Conservation (phyloP, 345 rosid species). For the Euphorbia peplus region DNA sequence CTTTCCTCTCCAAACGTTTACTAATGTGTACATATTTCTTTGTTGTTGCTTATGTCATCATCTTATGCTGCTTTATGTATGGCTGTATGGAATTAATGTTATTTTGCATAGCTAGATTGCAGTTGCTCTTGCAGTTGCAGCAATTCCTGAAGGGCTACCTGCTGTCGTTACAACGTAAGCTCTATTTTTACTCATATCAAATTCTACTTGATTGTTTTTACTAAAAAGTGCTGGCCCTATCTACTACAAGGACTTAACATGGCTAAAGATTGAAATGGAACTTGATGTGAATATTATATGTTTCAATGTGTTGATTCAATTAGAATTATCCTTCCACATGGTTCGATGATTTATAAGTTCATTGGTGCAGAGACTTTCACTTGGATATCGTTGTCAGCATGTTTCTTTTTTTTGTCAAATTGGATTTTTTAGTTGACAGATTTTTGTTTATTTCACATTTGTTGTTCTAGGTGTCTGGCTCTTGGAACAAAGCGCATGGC, state of each 20-base stretch:
- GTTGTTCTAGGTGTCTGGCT: slow-evolving; percentile 78
- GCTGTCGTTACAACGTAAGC: slow-evolving; percentile 99
- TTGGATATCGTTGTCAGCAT: background rate
- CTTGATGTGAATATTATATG: background rate
- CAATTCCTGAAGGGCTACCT: slow-evolving; percentile 99
- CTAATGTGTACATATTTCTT: background rate
- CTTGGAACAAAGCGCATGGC: slow-evolving; percentile 99
- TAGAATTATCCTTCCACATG: background rate
- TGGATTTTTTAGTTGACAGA: background rate
- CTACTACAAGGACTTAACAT: slow-evolving; percentile 1
- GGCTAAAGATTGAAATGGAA: background rate
- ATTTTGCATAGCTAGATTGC: slow-evolving; percentile 72
- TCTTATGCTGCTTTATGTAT: background rate
- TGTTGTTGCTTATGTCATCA: background rate
- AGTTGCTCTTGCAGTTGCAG: slow-evolving; percentile 99
- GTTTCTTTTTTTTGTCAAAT: background rate
- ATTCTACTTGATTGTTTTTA: background rate
- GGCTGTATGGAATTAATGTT: slow-evolving; percentile 16
- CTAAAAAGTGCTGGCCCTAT: slow-evolving; percentile 5
- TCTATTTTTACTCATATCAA: slow-evolving; percentile 17
- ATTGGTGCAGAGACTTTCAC: background rate
- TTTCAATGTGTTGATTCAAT: background rate
- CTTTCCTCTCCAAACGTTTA: background rate
- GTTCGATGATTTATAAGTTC: slow-evolving; percentile 3
- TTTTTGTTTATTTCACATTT: background rate